These are phyloP conservation scores for Candida golubevii DNA, from an alignment of 805 yeast genomes.

Conservation along the genomic window DNA sequence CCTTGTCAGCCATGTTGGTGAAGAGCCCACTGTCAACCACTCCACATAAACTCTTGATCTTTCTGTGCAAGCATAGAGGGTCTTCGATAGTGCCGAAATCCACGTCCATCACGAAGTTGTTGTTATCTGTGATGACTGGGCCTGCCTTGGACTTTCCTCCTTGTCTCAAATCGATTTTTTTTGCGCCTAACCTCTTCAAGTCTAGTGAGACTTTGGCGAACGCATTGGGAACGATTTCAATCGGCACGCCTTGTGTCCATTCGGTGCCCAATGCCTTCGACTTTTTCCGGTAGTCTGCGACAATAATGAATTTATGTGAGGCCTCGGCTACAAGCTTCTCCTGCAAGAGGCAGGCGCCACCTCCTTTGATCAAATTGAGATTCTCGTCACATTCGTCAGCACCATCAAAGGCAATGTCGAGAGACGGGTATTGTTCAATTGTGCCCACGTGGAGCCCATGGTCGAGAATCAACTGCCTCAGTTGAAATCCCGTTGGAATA, in stretches of 20 bases:
- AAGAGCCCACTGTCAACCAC: constrained; percentile 96
- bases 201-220: constrained; percentile 71
- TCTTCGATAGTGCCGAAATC: constrained; percentile 74
- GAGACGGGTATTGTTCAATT: constrained; percentile 73
- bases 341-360: constrained; percentile 97
- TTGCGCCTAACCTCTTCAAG: constrained; percentile 60
- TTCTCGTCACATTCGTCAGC: constrained; percentile 91
- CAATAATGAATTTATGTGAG: constrained; percentile 72
- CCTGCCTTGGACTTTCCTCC: constrained; percentile 95
- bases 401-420: constrained; percentile 96
- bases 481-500: constrained; percentile 96
- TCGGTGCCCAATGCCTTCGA: constrained; percentile 67
- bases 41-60: constrained; percentile 76
- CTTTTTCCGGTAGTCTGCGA: constrained; percentile 88
- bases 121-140: constrained; percentile 93
- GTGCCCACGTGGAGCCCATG: constrained; percentile 77
- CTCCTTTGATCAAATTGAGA: constrained; percentile 91
- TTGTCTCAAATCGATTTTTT: constrained; percentile 61
- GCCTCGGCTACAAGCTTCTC: constrained; percentile 89
- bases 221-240: constrained; percentile 89
- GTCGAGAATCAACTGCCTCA: constrained; percentile 75
- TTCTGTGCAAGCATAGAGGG: constrained; percentile 49
- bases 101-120: constrained; percentile 89
- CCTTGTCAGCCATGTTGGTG: constrained; percentile 65
- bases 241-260: constrained; percentile 92